These are phyloP conservation scores for Drosera capensis DNA, from an alignment of 148 eudicot genomes.

Conservation along the genomic window DNA sequence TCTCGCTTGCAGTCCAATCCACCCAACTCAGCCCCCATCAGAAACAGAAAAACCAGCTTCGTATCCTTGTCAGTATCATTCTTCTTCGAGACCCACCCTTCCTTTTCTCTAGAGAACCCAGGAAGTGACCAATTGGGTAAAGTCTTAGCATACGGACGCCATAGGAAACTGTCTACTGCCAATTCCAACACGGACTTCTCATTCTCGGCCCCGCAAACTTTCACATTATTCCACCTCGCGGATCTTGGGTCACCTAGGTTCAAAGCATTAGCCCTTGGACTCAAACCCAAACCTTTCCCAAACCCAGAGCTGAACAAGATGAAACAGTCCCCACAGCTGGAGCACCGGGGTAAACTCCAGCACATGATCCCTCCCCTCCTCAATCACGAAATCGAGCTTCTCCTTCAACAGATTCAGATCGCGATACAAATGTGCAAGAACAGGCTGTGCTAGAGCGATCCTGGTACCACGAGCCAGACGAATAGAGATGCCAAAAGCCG, in stretches of 20 bases:
- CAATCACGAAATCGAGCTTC: conserved; percentile 1
- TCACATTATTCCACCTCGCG: conserved; percentile 22
- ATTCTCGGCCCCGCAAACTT: conserved; percentile 7
- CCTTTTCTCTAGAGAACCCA: conserved; percentile 14
- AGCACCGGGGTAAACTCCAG: too few species aligned
- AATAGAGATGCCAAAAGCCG: conserved; percentile 1
- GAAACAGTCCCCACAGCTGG: too few species aligned
- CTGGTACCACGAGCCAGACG: conserved; percentile 14
- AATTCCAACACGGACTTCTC: conserved; percentile 12
- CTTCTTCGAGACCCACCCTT: too few species aligned
- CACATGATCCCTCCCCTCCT: conserved; percentile 8
- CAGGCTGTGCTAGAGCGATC: conserved; percentile 19
- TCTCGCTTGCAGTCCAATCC: conserved; percentile 12
- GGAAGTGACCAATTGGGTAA: conserved; percentile 17
- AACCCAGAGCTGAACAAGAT: conserved; percentile 30
- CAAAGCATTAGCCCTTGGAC: conserved; percentile 16
- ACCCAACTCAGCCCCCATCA: conserved; percentile 2
- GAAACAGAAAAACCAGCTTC: neutral
- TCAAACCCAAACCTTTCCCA: conserved; percentile 26
- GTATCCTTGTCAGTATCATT: neutral
- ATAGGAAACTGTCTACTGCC: conserved; percentile 10
- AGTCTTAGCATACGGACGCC: conserved; percentile 27
- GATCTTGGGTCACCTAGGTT: conserved; percentile 20
- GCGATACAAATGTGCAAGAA: conserved; percentile 18
- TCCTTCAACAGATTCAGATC: conserved; percentile 15